These are phyloP conservation scores for Saccharomycopsis olivae DNA, from an alignment of 805 yeast species.

Conservation along the genomic window DNA sequence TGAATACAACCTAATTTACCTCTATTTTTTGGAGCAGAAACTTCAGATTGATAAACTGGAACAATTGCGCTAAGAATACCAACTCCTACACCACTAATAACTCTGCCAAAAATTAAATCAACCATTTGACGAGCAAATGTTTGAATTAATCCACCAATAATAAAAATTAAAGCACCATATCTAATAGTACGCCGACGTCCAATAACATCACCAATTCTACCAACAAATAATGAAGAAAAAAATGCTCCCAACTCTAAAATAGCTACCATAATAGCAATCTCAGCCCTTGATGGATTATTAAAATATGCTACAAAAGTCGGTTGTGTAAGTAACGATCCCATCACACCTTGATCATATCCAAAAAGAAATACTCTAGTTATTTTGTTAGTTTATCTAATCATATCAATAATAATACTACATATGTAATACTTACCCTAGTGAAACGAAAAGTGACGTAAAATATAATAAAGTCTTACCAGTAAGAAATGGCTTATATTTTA, in stretches of 20 bases:
- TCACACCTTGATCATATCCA: constrained; percentile 84
- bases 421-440: constrained; percentile 24
- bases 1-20: constrained; percentile 82
- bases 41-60: constrained; percentile 82
- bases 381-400: background rate
- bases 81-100: constrained; percentile 77
- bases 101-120: constrained; percentile 61
- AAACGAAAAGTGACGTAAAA: constrained; percentile 31
- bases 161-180: constrained; percentile 68
- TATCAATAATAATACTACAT: too few relatives aligned
- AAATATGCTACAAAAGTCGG: constrained; percentile 58
- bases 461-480: constrained; percentile 22
- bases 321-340: constrained; percentile 77
- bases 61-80: constrained; percentile 78
- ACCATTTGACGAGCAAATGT: constrained; percentile 44
- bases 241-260: constrained; percentile 84
- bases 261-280: constrained; percentile 80
- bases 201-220: constrained; percentile 63
- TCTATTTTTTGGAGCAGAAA: constrained; percentile 77
- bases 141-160: constrained; percentile 71
- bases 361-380: constrained; percentile 43
- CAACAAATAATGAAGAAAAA: constrained; percentile 67
- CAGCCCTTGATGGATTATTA: constrained; percentile 59
- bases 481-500: constrained; percentile 14
- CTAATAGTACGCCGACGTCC: constrained; percentile 76